Evolutionary conservation across 129 eudicot species (phyloP).

Genomic region (Arctium lappa): DNA sequence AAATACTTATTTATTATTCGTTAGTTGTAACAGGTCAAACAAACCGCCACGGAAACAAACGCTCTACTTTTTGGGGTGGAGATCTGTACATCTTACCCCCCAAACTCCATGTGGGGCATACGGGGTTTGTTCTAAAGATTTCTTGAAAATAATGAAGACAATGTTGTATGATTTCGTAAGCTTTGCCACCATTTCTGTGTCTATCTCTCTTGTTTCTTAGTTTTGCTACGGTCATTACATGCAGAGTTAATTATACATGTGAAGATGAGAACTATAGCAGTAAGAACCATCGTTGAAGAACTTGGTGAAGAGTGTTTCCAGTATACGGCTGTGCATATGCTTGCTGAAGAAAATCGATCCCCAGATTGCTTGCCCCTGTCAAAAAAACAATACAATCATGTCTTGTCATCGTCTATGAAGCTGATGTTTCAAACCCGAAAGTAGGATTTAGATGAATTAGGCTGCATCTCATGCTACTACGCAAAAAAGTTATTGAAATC

Average conservation of each 20-base stretch:
- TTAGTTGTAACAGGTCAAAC: not conserved
- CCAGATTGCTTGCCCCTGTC: constrained; percentile 50
- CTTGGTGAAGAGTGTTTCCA: constrained; percentile 18
- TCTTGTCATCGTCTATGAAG: not conserved
- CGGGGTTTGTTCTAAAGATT: constrained; percentile 4
- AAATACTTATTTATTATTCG: constrained; percentile 19
- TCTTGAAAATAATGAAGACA: constrained; percentile 10
- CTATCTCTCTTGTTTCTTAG: not conserved
- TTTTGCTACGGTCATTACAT: constrained; percentile 4
- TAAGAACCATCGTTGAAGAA: constrained; percentile 27
- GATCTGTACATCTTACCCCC: too few species aligned
- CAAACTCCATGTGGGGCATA: not conserved
- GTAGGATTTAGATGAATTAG: not conserved
- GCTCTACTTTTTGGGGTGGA: not conserved
- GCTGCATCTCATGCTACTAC: too few species aligned
- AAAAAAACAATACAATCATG: not conserved
- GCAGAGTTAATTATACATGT: constrained; percentile 28
- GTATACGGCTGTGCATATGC: constrained; percentile 33
- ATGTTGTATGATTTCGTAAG: constrained; percentile 1
- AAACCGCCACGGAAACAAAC: not conserved
- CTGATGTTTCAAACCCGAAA: not conserved
- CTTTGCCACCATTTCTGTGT: not conserved
- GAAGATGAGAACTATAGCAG: constrained; percentile 29
- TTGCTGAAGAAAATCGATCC: constrained; percentile 58
- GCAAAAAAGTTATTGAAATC: not conserved